Conservation (phyloP, 495 filamentous ascomycete species). For the Poronia punctata region DNA sequence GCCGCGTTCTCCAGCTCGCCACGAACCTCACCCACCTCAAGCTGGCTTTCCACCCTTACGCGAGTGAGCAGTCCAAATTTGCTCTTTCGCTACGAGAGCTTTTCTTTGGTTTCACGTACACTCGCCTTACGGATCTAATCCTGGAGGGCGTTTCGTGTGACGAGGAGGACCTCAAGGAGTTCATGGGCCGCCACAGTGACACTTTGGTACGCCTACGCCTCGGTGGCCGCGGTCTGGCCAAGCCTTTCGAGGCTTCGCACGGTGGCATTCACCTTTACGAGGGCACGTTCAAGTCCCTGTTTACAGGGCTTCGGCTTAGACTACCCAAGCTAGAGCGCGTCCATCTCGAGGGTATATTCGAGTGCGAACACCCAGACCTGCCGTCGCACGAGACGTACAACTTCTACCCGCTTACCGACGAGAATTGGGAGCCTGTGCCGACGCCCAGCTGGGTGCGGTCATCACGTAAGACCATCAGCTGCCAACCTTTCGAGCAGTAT, state of each 20-base stretch:
- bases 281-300: slow-evolving; percentile 35
- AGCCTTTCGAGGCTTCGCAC: slow-evolving; percentile 30
- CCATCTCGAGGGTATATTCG: slow-evolving; percentile 40
- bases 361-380: slow-evolving; percentile 31
- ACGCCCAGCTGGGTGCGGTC: slow-evolving; percentile 17
- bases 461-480: slow-evolving; percentile 34
- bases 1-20: slow-evolving; percentile 35
- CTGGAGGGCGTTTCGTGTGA: slow-evolving; percentile 38
- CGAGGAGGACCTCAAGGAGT: slow-evolving; percentile 38
- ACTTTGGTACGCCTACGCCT: slow-evolving; percentile 37
- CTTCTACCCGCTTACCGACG: slow-evolving; percentile 38
- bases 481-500: slow-evolving; percentile 34
- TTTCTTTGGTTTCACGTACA: slow-evolving; percentile 30
- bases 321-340: slow-evolving; percentile 32
- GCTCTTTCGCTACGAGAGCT: slow-evolving; percentile 32
- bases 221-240: slow-evolving; percentile 38
- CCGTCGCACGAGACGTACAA: slow-evolving; percentile 35
- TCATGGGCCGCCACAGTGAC: slow-evolving; percentile 33
- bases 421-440: slow-evolving; percentile 31
- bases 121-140: slow-evolving; percentile 34
- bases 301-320: slow-evolving; percentile 29
- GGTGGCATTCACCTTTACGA: slow-evolving; percentile 41
- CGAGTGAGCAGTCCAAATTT: slow-evolving; percentile 35
- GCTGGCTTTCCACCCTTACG: slow-evolving; percentile 38
- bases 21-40: slow-evolving; percentile 30